Evolutionary conservation across 495 filamentous ascomycete species (phyloP).

Genomic region (Apiosordaria backusii): DNA sequence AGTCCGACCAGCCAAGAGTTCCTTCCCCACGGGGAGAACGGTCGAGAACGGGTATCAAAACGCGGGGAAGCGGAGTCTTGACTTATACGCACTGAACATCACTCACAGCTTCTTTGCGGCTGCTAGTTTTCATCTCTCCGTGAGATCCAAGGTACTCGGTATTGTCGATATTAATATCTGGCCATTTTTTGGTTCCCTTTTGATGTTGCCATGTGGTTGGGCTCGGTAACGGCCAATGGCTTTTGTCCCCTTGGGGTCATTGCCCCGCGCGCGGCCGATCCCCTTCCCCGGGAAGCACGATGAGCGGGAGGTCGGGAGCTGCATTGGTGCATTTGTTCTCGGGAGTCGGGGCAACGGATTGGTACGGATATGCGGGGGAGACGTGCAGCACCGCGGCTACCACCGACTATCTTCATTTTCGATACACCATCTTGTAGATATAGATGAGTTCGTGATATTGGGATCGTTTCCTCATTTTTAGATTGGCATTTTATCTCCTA

Average conservation of each 20-base stretch:
- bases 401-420: neutral
- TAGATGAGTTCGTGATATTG: neutral
- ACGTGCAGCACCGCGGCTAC: neutral
- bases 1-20: neutral
- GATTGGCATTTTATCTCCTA: neutral
- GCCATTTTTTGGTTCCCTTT: too few relatives aligned
- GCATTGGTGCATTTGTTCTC: neutral
- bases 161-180: neutral
- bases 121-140: neutral
- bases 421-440: neutral
- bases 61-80: constrained; percentile 7
- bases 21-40: constrained; percentile 4
- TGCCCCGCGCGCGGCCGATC: constrained; percentile 10
- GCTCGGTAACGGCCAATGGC: neutral
- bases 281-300: constrained; percentile 16
- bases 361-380: constrained; percentile 16
- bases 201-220: neutral
- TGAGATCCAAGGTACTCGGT: neutral
- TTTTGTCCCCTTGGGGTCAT: neutral
- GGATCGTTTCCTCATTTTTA: neutral
- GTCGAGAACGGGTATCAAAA: constrained; percentile 1
- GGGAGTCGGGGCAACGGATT: constrained; percentile 19
- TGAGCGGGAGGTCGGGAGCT: neutral
- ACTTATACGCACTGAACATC: neutral
- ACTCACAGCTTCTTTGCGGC: neutral